These are phyloP conservation scores for Aureobasidium sp. DNA, from an alignment of 2,329 filamentous ascomycete species.

Conservation along the genomic window DNA sequence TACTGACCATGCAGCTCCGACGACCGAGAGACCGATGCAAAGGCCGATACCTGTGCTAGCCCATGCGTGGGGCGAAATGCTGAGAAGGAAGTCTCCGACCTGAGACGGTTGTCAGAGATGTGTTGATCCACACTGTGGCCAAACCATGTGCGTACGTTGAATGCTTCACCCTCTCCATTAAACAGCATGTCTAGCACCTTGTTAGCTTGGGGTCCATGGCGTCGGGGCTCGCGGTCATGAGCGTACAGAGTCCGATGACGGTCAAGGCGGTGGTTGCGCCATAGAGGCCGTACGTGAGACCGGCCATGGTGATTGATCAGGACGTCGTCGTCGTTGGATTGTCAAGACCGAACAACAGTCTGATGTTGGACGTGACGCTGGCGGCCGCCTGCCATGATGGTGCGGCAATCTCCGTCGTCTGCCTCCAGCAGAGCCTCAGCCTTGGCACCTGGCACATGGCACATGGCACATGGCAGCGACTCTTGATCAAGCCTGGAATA, in stretches of 20 bases:
- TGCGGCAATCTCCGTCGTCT: conserved; percentile 1
- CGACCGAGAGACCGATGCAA: conserved; percentile 92
- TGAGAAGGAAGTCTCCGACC: conserved; percentile 91
- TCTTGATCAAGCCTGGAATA: background rate
- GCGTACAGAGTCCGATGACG: conserved; percentile 34
- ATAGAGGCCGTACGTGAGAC: conserved; percentile 32
- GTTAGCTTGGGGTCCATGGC: conserved; percentile 22
- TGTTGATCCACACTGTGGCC: too few relatives aligned
- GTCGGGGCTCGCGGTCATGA: background rate
- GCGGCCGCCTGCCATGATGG: conserved; percentile 7
- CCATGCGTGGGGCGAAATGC: conserved; percentile 90
- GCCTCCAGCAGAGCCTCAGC: background rate
- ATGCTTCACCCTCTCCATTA: conserved; percentile 88
- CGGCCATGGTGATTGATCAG: conserved; percentile 22
- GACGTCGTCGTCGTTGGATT: background rate
- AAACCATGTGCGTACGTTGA: conserved; percentile 72
- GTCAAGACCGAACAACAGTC: background rate
- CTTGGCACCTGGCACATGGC: conserved; percentile 3
- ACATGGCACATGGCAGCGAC: background rate
- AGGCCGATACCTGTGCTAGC: conserved; percentile 83
- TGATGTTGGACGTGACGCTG: conserved; percentile 8
- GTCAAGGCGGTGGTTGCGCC: conserved; percentile 30
- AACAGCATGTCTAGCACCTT: conserved; percentile 83
- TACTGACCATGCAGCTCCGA: conserved; percentile 89
- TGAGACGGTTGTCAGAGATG: conserved; percentile 33